A percentile compares a stretch with the other conserved stretches of the same genome.
phyloP scores from a whole-genome alignment of 2,329 filamentous ascomycete genomes.

The Magnaporthiopsis incrustans region DNA sequence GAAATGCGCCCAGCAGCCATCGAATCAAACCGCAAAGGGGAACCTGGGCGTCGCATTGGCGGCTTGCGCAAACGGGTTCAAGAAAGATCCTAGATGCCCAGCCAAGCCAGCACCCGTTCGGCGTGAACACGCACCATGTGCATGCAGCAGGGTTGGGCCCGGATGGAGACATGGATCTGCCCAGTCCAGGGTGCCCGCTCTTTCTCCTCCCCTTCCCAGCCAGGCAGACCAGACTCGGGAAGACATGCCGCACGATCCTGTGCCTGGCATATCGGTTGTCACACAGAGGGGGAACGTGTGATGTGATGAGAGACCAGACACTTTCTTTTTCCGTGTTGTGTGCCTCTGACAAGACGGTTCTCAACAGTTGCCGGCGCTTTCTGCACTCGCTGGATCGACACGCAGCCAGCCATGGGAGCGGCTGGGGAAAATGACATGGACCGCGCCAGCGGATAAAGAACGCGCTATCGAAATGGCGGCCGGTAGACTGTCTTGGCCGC shows the following conservation, averaged over 20 bases:
- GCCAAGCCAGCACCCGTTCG: not conserved
- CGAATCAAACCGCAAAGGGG: constrained; percentile 5
- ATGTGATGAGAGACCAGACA: constrained; percentile 1
- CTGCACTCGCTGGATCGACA: not conserved
- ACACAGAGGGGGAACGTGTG: not conserved
- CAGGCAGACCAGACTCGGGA: not conserved
- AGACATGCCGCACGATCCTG: not conserved
- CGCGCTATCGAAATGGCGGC: not conserved
- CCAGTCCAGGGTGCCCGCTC: not conserved
- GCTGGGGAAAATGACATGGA: not conserved
- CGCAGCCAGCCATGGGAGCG: not conserved
- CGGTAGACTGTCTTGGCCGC: not conserved
- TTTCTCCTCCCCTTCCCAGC: not conserved
- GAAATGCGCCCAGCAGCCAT: constrained; percentile 3
- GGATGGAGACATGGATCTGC: not conserved
- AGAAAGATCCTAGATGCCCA: not conserved
- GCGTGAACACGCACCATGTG: not conserved
- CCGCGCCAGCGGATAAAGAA: not conserved
- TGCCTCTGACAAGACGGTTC: constrained; percentile 7
- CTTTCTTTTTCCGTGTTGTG: constrained; percentile 15
- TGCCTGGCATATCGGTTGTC: not conserved
- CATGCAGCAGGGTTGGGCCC: not conserved
- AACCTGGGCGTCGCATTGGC: not conserved
- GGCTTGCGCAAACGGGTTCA: not conserved
- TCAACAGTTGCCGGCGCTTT: not conserved